These are phyloP conservation scores for Scleromitrula shiraiana DNA, from an alignment of 2,329 filamentous ascomycete genomes.

Conservation along the genomic window DNA sequence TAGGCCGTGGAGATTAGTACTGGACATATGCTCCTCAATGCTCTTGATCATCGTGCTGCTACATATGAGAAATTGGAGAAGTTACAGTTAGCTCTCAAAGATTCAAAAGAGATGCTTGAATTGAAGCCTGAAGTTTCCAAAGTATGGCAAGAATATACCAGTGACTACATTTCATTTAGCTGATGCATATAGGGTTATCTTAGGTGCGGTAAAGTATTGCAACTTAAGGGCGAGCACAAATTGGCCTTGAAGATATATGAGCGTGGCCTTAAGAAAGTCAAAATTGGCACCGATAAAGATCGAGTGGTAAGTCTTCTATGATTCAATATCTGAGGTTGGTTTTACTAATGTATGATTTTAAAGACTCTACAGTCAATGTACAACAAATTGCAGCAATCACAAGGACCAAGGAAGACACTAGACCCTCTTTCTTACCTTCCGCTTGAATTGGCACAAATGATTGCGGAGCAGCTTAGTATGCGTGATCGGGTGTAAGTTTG, in stretches of 20 bases:
- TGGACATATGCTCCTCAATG: slow-evolving; percentile 22
- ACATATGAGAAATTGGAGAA: slow-evolving; percentile 28
- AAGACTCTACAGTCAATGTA: slow-evolving; percentile 27
- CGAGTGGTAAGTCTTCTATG: slow-evolving; percentile 18
- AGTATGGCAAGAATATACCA: slow-evolving; percentile 10
- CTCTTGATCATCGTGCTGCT: slow-evolving; percentile 30
- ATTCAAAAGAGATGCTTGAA: slow-evolving; percentile 30
- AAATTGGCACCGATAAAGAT: slow-evolving; percentile 24
- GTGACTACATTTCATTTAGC: background rate
- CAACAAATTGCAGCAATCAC: slow-evolving; percentile 23
- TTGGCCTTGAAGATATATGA: slow-evolving; percentile 30
- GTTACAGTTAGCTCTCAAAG: slow-evolving; percentile 24
- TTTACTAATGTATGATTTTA: slow-evolving; percentile 5
- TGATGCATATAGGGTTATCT: slow-evolving; percentile 27
- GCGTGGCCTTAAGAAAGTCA: slow-evolving; percentile 28
- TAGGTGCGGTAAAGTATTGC: slow-evolving; percentile 28
- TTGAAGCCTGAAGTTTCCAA: slow-evolving; percentile 25
- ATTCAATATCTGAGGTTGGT: background rate
- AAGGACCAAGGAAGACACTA: slow-evolving; percentile 20
- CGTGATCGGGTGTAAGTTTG: slow-evolving; percentile 26
- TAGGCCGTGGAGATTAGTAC: slow-evolving; percentile 24
- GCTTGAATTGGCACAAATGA: slow-evolving; percentile 28
- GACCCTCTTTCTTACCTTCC: slow-evolving; percentile 30
- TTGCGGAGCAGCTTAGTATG: slow-evolving; percentile 24
- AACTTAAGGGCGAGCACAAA: slow-evolving; percentile 22